Conservation (phyloP, 73 alveolate species). For the Paramecium sexaurelia region DNA sequence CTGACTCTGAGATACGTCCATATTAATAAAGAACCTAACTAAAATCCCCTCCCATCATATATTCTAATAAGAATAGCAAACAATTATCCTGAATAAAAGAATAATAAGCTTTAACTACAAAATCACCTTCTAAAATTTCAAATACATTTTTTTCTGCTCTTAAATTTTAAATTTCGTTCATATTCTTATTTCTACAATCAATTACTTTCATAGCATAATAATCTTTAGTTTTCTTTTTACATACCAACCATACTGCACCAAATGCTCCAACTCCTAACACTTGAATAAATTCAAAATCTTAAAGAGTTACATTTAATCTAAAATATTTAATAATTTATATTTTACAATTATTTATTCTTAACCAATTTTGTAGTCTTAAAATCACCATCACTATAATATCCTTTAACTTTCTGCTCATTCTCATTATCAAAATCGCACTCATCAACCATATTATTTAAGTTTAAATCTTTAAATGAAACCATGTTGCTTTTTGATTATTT, state of each 20-base stretch:
- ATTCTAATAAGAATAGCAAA: conserved; percentile 54
- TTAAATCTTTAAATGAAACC: conserved; percentile 10
- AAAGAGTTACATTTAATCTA: background rate
- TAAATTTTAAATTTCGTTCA: background rate
- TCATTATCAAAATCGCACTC: background rate
- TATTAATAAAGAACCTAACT: conserved; percentile 47
- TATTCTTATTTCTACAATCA: conserved; percentile 57
- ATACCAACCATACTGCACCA: conserved; percentile 69
- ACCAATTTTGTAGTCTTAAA: background rate
- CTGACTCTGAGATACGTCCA: conserved; percentile 72
- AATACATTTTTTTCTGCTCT: conserved; percentile 65
- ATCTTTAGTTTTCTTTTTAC: conserved; percentile 61
- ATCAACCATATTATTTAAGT: background rate
- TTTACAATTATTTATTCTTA: conserved; percentile 32
- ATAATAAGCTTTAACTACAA: conserved; percentile 61
- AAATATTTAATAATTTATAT: background rate
- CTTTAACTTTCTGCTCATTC: background rate
- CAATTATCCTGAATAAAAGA: conserved; percentile 56
- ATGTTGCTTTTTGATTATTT: background rate
- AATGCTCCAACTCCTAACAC: conserved; percentile 66
- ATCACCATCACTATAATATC: conserved; percentile 54
- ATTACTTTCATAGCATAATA: conserved; percentile 62
- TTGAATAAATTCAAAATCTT: conserved; percentile 60
- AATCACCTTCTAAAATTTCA: conserved; percentile 61
- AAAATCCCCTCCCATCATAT: conserved; percentile 68